Base-by-base conservation (phyloP, 2,329 filamentous ascomycete genomes). In the Thermoascus crustaceus region DNA sequence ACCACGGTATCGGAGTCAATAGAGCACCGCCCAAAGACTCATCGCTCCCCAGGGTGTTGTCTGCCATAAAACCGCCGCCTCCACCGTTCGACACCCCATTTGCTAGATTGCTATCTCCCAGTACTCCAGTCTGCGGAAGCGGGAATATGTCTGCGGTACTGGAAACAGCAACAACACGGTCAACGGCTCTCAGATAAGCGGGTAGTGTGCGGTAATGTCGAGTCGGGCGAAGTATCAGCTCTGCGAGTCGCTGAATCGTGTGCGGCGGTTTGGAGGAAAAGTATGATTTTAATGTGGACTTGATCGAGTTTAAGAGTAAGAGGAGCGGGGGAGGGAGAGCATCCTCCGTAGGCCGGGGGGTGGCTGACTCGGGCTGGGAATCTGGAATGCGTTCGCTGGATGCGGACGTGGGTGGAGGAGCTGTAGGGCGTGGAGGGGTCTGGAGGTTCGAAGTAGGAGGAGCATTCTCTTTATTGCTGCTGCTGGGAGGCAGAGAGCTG, bases 1-100 rank as follows among this genome's bases (percentile, higher is more conserved):
- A 67, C 91, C 91, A 98, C 0, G 88, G 85, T 38, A 98, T 96
- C 1, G 89, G 91, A 1, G 89, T 96, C 32, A 98, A 69, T 11
- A 95, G 69, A 0, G 91, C 91, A 5, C 91, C 91, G 14, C 89
- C 89, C 1, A 96, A 68, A 8, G 82, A 82, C 57, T 95, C 89
- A 50, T 96, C 89, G 32, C 83, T 86, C 2, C 86, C 88, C 5
- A 89, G 66, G 4, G 50, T 48, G 34, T 54, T 50, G 20, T 61
- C 54, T 13, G 52, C 48, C 9, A 61, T 51, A 25, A 57, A 44
- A 14, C 60, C 48, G 46, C 60, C 46, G 58, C 63, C 42, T 38
- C 53, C 46, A 18, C 54, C 54, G 34, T 60, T 60, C 6, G 58
- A 37, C 5, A 71, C 59, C 17, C 82, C 84, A 52, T 91, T 88